Conservation (phyloP, 139 green algal species). For the Protoeuglena noctilucae region DNA sequence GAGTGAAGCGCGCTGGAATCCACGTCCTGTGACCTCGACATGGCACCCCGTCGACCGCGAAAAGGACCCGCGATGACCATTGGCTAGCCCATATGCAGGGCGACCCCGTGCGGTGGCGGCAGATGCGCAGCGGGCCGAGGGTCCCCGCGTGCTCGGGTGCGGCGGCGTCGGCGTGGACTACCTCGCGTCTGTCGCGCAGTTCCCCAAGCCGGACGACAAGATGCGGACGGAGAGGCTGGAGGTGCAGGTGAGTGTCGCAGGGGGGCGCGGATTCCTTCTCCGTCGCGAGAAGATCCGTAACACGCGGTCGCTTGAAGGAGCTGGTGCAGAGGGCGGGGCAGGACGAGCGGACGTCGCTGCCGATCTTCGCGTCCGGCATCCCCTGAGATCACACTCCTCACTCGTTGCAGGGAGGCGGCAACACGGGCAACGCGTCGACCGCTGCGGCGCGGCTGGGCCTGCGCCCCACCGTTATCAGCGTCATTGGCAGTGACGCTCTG, state of each 20-base stretch:
- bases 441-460: constrained; percentile 71
- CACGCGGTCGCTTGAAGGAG: neutral
- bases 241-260: too few relatives aligned
- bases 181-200: constrained; percentile 62
- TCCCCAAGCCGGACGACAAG: constrained; percentile 77
- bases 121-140: too few relatives aligned
- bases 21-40: too few relatives aligned
- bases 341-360: neutral
- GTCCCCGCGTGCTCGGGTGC: constrained; percentile 70
- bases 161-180: constrained; percentile 76
- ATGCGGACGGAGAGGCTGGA: constrained; percentile 67
- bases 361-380: too few relatives aligned
- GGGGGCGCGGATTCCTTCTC: neutral
- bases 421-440: constrained; percentile 85
- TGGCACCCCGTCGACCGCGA: too few relatives aligned
- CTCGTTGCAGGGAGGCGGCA: constrained; percentile 81
- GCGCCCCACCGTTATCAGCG: constrained; percentile 38
- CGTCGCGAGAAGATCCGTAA: neutral
- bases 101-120: too few relatives aligned
- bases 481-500: constrained; percentile 19
- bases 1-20: too few relatives aligned
- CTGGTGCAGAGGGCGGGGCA: neutral
- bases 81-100: too few relatives aligned
- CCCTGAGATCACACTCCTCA: too few relatives aligned
- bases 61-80: too few relatives aligned